These are phyloP conservation scores for Cadophora sp. DNA, from an alignment of 2,329 filamentous ascomycete genomes.

Conservation along the genomic window DNA sequence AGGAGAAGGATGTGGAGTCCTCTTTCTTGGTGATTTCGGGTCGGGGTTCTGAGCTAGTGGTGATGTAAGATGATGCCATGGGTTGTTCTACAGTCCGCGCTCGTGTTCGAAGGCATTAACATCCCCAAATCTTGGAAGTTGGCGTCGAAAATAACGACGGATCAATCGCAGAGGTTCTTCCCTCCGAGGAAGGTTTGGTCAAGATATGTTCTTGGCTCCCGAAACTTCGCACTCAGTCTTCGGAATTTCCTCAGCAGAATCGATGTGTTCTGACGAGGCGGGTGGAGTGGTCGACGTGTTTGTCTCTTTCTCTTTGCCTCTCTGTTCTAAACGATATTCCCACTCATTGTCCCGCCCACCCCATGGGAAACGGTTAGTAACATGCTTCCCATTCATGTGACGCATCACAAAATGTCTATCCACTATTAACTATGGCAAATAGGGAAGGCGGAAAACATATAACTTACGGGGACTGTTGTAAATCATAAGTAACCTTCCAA, in stretches of 20 bases:
- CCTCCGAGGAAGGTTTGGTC: not conserved
- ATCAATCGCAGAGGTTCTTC: too few species aligned
- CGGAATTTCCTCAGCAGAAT: not conserved
- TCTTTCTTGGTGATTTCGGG: too few species aligned
- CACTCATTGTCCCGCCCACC: slow-evolving; percentile 23
- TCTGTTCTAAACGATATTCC: slow-evolving; percentile 24
- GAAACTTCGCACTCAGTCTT: not conserved
- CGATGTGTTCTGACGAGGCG: not conserved
- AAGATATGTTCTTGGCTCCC: not conserved
- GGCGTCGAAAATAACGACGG: too few species aligned
- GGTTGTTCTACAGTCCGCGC: too few species aligned
- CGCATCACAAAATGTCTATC: slow-evolving; percentile 18
- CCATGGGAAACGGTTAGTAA: slow-evolving; percentile 20
- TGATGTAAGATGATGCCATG: too few species aligned
- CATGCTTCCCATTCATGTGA: slow-evolving; percentile 22
- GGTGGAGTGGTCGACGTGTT: not conserved
- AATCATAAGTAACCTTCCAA: slow-evolving; percentile 23
- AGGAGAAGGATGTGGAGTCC: too few species aligned
- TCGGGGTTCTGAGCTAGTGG: too few species aligned
- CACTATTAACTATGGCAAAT: not conserved
- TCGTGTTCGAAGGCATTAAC: too few species aligned
- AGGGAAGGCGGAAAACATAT: not conserved
- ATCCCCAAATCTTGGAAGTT: too few species aligned
- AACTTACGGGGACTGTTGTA: slow-evolving; percentile 18
- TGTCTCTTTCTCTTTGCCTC: not conserved